These are phyloP conservation scores for Acidiella bohemica DNA, from an alignment of 495 filamentous ascomycete genomes.

Conservation along the genomic window DNA sequence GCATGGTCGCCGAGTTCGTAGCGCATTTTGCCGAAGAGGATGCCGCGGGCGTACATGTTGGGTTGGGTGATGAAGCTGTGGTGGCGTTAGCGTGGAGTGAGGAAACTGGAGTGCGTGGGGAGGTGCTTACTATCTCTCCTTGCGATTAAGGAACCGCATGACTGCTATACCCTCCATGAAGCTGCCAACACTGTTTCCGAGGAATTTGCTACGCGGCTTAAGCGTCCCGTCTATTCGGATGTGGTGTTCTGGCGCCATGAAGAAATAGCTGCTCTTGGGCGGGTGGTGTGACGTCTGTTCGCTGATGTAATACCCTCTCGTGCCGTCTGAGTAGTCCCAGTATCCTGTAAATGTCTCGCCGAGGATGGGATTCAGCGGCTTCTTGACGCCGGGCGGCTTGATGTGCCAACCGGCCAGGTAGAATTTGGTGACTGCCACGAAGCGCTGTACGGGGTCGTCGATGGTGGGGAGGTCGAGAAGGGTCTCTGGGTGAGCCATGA, in stretches of 20 bases:
- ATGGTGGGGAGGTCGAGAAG: slow-evolving; percentile 75
- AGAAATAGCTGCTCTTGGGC: slow-evolving; percentile 98
- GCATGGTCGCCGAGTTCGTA: slow-evolving; percentile 97
- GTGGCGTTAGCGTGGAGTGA: not conserved
- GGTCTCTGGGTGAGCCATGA: slow-evolving; percentile 98
- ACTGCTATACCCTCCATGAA: slow-evolving; percentile 96
- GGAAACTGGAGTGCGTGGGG: not conserved
- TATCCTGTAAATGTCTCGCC: slow-evolving; percentile 91
- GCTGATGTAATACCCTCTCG: slow-evolving; percentile 84
- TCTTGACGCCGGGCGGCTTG: slow-evolving; percentile 94
- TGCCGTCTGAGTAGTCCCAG: slow-evolving; percentile 83
- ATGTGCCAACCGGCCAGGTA: slow-evolving; percentile 99
- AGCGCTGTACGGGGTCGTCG: slow-evolving; percentile 81
- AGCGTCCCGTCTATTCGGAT: slow-evolving; percentile 93
- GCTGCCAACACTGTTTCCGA: slow-evolving; percentile 94
- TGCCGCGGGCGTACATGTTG: slow-evolving; percentile 98
- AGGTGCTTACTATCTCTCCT: slow-evolving; percentile 71
- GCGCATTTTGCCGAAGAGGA: slow-evolving; percentile 98
- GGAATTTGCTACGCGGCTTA: slow-evolving; percentile 90
- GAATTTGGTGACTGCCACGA: slow-evolving; percentile 91
- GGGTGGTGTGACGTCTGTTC: slow-evolving; percentile 98
- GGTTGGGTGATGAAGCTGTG: slow-evolving; percentile 79
- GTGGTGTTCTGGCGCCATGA: slow-evolving; percentile 88
- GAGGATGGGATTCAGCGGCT: slow-evolving; percentile 91
- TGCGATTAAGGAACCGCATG: slow-evolving; percentile 66